These are phyloP conservation scores for Teratosphaeria gauchensis DNA, from an alignment of 2,329 filamentous ascomycete species.

Conservation along the genomic window DNA sequence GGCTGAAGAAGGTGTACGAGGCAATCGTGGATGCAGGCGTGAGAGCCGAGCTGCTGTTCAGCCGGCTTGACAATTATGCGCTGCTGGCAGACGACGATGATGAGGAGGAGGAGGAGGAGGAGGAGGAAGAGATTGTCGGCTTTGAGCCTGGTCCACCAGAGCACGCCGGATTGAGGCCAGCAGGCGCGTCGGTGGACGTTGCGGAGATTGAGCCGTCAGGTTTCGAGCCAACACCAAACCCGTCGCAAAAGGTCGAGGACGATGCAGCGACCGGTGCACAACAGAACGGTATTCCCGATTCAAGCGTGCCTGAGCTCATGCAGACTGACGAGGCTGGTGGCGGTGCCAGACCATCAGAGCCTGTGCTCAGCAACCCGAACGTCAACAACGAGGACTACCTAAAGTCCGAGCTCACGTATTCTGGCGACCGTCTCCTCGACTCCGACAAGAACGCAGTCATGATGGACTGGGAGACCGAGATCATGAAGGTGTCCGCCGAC, in stretches of 20 bases:
- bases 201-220: slow-evolving; percentile 6
- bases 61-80: slow-evolving; percentile 73
- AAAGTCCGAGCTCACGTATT: slow-evolving; percentile 38
- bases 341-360: slow-evolving; percentile 13
- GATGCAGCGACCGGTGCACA: slow-evolving; percentile 2
- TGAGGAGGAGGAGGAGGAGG: slow-evolving; percentile 35
- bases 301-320: slow-evolving; percentile 15
- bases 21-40: slow-evolving; percentile 84
- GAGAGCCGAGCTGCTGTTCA: slow-evolving; percentile 77
- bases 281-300: slow-evolving; percentile 8
- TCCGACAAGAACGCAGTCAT: slow-evolving; percentile 42
- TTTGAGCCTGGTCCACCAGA: slow-evolving; percentile 19
- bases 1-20: slow-evolving; percentile 62
- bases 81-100: slow-evolving; percentile 52
- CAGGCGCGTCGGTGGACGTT: neutral
- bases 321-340: slow-evolving; percentile 19
- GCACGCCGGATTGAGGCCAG: slow-evolving; percentile 5
- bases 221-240: slow-evolving; percentile 25
- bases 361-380: slow-evolving; percentile 23
- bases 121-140: slow-evolving; percentile 25
- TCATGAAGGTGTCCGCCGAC: slow-evolving; percentile 39
- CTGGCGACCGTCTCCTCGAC: slow-evolving; percentile 39
- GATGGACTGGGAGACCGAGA: slow-evolving; percentile 44
- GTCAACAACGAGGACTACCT: slow-evolving; percentile 42
- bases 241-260: slow-evolving; percentile 21